Base-by-base conservation (phyloP, 1,284 basidiomycete species). In the Coniophora puteana region DNA sequence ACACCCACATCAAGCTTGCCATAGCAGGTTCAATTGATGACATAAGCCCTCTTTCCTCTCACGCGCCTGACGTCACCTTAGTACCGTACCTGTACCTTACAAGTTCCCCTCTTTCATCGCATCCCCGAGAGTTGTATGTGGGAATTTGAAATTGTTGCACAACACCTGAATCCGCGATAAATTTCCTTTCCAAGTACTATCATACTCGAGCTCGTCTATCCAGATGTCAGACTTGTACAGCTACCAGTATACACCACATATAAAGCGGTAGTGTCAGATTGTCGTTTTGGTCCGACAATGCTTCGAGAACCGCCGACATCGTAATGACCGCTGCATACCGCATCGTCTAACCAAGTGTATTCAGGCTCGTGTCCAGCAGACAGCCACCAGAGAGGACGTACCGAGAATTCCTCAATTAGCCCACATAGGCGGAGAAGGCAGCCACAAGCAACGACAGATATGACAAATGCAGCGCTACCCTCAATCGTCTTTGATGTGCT, bases 241-340 rank as follows among this genome's bases (percentile, higher is more conserved):
- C 62, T 32, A 78, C 79, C 33, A 86, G 63, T 70, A 84, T 71
- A 59, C 80, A 82, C 90, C 91, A 95, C 67, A 90, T 82, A 60
- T 87, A 94, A 62, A 94, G 66, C 17, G 92, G 92, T 45, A 95
- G 66, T 24, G 90, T 90, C 50, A 97, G 71, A 61, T 97, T 97
- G 65, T 97, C 93, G 63, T 97, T 96, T 64, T 97, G 93, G 55
- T 85, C 83, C 16, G 88, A 90, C 42, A 93, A 66, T 13, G 90
- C 93, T 64, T 97, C 93, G 50, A 96, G 71, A 38, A 89, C 59
- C 3, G 83, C 81, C 2, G 84, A 74, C 40, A 89, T 60, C 12
- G 65, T 63, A 16, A 83, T 75, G n/a, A 84, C 78, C 32, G 64
- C 58, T 26, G 67, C 65, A 58, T 84, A 86, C 33, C 75, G 68